These are phyloP conservation scores for Hanseniaspora vineae DNA, from an alignment of 805 yeast species.

Conservation along the genomic window DNA sequence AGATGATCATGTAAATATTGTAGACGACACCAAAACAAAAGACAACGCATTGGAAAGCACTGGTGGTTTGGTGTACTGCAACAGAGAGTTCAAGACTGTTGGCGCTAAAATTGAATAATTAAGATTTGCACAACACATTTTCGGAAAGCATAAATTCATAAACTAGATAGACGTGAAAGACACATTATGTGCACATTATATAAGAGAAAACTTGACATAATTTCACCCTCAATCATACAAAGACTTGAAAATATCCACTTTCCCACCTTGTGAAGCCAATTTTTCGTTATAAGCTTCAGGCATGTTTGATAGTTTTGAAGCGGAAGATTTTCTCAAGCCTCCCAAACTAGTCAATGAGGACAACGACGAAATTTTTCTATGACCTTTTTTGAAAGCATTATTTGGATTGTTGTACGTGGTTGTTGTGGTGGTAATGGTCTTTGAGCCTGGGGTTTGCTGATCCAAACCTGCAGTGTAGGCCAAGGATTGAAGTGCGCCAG, in stretches of 20 bases:
- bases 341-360: slow-evolving; percentile 3
- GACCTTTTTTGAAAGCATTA: background rate
- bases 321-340: background rate
- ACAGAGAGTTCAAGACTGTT: slow-evolving; percentile 45
- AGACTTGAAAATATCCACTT: slow-evolving; percentile 1
- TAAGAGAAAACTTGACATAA: background rate
- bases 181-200: background rate
- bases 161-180: too few relatives aligned
- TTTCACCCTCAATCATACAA: background rate
- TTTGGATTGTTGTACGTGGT: background rate
- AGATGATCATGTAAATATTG: slow-evolving; percentile 1
- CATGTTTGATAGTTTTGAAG: slow-evolving; percentile 2
- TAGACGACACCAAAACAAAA: background rate
- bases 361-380: slow-evolving; percentile 5
- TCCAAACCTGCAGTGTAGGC: background rate
- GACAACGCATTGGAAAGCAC: slow-evolving; percentile 24
- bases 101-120: slow-evolving; percentile 17
- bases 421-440: background rate
- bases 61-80: slow-evolving; percentile 58
- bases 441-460: background rate
- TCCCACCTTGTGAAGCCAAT: background rate
- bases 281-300: slow-evolving; percentile 1
- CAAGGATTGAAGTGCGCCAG: background rate
- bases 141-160: too few relatives aligned
- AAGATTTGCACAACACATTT: background rate